phyloP scores from a whole-genome alignment of 2,329 filamentous ascomycete genomes.

The Penicillium griseofulvum region DNA sequence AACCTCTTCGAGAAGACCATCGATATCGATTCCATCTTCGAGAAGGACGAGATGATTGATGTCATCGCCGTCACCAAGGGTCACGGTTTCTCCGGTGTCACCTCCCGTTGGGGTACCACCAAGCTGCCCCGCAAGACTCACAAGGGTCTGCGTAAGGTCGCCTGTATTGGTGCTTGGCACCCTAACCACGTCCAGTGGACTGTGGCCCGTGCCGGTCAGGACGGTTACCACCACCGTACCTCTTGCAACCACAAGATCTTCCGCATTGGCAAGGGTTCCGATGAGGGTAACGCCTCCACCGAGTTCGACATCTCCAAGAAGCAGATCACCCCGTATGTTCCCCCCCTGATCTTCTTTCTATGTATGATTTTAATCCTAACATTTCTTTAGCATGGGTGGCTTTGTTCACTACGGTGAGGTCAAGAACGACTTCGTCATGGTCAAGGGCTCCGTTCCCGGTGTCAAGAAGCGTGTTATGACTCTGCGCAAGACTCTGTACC shows the following conservation, averaged over 20 bases:
- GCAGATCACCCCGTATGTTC: conserved; percentile 95
- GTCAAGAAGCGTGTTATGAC: conserved; percentile 99
- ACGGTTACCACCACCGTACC: conserved; percentile 99
- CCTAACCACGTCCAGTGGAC: conserved; percentile 99
- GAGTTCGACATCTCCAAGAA: conserved; percentile 98
- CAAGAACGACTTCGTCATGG: conserved; percentile 97
- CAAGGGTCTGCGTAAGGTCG: conserved; percentile 99
- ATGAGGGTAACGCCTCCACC: conserved; percentile 90
- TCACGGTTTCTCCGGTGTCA: conserved; percentile 98
- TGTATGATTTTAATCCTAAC: conserved; percentile 34
- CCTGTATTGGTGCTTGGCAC: conserved; percentile 99
- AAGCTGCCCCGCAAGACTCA: conserved; percentile 99
- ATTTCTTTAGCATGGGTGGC: conserved; percentile 74
- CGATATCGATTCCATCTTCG: conserved; percentile 88
- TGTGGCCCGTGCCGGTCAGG: conserved; percentile 99
- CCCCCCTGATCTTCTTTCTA: not conserved
- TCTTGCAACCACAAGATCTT: conserved; percentile 99
- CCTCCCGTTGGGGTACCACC: conserved; percentile 98
- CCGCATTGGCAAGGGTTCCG: conserved; percentile 89
- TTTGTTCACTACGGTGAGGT: conserved; percentile 99
- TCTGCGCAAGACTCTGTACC: conserved; percentile 97
- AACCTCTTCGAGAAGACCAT: conserved; percentile 99
- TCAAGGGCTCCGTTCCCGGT: conserved; percentile 97
- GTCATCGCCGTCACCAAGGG: conserved; percentile 99
- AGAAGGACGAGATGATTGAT: conserved; percentile 99